phyloP scores from a whole-genome alignment of 192 early-diverging fungal genomes.

The Pecoramyces ruminantium region DNA sequence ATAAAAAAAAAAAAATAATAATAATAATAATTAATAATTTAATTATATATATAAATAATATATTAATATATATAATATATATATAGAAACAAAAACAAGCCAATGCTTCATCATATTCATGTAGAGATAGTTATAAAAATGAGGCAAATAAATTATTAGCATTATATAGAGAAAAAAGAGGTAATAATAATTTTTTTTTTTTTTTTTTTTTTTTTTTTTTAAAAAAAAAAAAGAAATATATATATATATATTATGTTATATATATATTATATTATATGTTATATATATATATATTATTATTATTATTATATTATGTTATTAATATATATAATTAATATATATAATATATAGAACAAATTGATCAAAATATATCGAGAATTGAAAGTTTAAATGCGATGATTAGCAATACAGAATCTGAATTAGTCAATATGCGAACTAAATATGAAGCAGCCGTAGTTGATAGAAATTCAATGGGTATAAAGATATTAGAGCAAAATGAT shows the following conservation, averaged over 20 bases:
- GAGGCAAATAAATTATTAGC: conserved; percentile 37
- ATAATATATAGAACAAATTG: conserved; percentile 36
- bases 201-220: no score
- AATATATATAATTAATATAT: no score
- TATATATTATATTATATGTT: no score
- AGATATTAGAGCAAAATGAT: conserved; percentile 40
- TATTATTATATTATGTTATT: no score
- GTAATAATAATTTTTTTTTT: no score
- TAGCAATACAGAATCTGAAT: conserved; percentile 29
- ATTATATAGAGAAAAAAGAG: conserved; percentile 28
- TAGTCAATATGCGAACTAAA: conserved; percentile 19
- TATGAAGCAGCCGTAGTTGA: conserved; percentile 30
- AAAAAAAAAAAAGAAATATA: no score
- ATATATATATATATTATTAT: no score
- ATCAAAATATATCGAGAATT: conserved; percentile 33
- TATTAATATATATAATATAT: no score
- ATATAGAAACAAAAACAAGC: conserved; percentile 26
- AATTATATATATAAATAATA: no score
- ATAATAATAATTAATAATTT: no score
- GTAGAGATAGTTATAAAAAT: conserved; percentile 34
- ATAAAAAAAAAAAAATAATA: neutral
- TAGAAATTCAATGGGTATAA: conserved; percentile 26
- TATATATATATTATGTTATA: no score
- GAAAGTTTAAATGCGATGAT: conserved; percentile 34
- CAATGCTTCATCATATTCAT: conserved; percentile 31